Evolutionary conservation across 768 basidiomycete species (phyloP), one percentile per base, ranked within the genome.

Genomic region (Rhizopogon sp.): DNA sequence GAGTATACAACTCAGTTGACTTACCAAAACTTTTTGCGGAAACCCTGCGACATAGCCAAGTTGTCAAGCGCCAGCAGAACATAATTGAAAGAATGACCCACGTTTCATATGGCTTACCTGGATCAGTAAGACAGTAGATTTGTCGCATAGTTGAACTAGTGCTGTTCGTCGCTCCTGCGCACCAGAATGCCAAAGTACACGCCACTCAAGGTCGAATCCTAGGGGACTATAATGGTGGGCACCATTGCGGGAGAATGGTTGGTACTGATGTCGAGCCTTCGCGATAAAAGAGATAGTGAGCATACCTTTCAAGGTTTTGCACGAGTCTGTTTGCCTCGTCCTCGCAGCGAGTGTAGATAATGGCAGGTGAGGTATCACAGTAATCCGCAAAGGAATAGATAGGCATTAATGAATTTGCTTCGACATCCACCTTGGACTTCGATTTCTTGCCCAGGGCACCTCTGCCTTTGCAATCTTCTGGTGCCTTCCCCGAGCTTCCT

Each of bases 131-230:
- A 82, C 76, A 20, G 69, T 75, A 1, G 61, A 61, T 22, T 52
- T 60, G 54, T 81, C 78, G 39, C 72, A 74, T 0, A 82, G 50
- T 59, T 82, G 80, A 1, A 81, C 73, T 2, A 79, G 64, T 0
- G 79, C 76, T 2, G 75, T 73, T 33, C 69, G 66, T 47, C 72
- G 65, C 52, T 72, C 71, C 35, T 63, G 56, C 6, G 67, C 64
- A 33, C 68, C 62, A 3, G 63, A 64, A n/a, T 65, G 58, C 51
- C 66, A 71, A 43, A 62, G 60, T 17, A 77, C 70, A 14, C 69
- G 65, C 79, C 79, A 81, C 60, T 81, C 79, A 41, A 81, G 67
- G 63, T 81, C 80, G 29, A 81, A 78, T 6, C 80, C 80, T 9
- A 81, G 43, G 8, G 80, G 74, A 2, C 78, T 79, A 42, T 22